phyloP scores from a whole-genome alignment of 192 early-diverging fungal species.

The Kappamyces sp. region DNA sequence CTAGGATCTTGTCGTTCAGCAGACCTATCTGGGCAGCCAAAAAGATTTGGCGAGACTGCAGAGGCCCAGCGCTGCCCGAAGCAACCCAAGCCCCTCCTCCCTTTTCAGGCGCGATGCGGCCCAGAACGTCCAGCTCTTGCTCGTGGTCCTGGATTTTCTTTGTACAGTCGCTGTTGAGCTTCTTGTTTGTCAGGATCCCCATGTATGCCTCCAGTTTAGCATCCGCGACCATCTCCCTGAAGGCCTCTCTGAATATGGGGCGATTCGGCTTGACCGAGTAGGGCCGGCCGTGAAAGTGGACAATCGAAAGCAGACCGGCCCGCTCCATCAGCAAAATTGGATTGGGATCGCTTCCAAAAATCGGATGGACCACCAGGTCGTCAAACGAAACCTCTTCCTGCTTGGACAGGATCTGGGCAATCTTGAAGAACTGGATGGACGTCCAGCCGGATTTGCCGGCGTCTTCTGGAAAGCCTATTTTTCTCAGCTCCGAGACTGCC shows the following conservation, averaged over 20 bases:
- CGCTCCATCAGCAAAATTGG: constrained; percentile 83
- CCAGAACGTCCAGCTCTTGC: constrained; percentile 29
- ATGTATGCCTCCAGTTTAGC: constrained; percentile 69
- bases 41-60: too few relatives aligned
- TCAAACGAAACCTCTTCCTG: constrained; percentile 69
- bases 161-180: constrained; percentile 26
- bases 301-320: constrained; percentile 78
- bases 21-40: too few relatives aligned
- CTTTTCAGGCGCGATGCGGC: background rate
- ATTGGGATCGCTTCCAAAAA: constrained; percentile 81
- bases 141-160: constrained; percentile 28
- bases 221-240: constrained; percentile 67
- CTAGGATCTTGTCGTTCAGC: too few relatives aligned
- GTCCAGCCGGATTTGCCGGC: constrained; percentile 61
- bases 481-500: constrained; percentile 80
- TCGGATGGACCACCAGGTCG: constrained; percentile 65
- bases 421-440: constrained; percentile 84
- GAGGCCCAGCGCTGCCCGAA: too few relatives aligned
- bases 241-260: constrained; percentile 78
- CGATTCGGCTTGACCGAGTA: constrained; percentile 70
- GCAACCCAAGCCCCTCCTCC: too few relatives aligned
- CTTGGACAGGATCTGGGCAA: constrained; percentile 65
- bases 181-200: constrained; percentile 47
- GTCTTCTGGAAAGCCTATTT: constrained; percentile 74
- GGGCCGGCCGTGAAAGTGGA: constrained; percentile 68